phyloP scores from a whole-genome alignment of 1,284 basidiomycete genomes.

The Ceratobasidium sp. region DNA sequence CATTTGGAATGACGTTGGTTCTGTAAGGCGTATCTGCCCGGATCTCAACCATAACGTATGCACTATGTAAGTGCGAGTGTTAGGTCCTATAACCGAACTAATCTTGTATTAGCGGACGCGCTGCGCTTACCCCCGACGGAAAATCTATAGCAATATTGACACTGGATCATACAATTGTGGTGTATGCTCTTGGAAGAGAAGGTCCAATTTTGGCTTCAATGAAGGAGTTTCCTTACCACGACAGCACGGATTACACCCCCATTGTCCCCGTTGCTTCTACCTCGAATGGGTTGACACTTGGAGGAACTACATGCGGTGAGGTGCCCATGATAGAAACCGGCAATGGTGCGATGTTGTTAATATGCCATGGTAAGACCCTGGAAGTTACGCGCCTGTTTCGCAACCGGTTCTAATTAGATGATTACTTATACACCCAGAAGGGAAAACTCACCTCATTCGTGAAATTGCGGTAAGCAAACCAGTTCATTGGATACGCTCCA shows the following conservation, averaged over 20 bases:
- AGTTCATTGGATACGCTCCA: too few relatives aligned
- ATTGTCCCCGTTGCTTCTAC: neutral
- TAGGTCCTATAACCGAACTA: neutral
- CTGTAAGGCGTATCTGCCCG: neutral
- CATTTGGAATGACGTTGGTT: neutral
- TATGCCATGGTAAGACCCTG: neutral
- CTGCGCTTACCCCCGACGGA: neutral
- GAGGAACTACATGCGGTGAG: neutral
- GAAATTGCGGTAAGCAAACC: neutral
- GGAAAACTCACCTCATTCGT: neutral
- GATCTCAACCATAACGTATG: neutral
- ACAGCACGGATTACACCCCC: neutral
- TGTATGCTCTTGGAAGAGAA: neutral
- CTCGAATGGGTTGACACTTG: neutral
- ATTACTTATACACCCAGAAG: too few relatives aligned
- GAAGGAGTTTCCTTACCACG: neutral
- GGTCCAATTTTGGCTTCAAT: neutral
- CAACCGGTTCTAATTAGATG: too few relatives aligned
- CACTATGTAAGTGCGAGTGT: neutral
- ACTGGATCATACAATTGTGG: neutral
- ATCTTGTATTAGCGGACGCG: neutral
- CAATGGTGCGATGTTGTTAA: neutral
- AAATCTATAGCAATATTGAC: neutral
- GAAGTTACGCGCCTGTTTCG: too few relatives aligned
- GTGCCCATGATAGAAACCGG: neutral